Base-by-base conservation (phyloP, 1,284 basidiomycete genomes). In the Sporisorium iseilematis-ciliati region DNA sequence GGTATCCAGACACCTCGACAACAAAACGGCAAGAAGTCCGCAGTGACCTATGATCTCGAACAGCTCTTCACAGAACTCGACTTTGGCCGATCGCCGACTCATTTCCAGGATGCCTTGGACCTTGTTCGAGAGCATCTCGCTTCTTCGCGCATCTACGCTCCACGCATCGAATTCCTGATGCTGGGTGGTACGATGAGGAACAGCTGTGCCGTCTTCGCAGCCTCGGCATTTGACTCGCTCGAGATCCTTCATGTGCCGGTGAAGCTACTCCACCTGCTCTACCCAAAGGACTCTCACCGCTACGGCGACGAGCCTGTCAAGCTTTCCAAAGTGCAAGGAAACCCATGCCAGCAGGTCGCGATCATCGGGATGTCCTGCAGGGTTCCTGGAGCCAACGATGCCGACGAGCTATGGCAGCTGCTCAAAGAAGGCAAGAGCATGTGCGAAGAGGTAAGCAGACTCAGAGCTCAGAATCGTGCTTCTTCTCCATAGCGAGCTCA, bases 341-440 rank as follows among this genome's bases (percentile, higher is more conserved):
- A 57, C 38, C 71, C 73, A 14, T 69, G 65, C 26, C 62, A 73
- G 33, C 65, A 75, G 49, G 41, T 78, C 4, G 77, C 77, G 20
- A 65, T 78, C 45, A 52, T 78, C n/a, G 77, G 77, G 14, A 70
- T 78, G 73, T 67, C 65, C 25, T 78, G 77, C 52, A 63, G 66
- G 10, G 60, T 76, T 7, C 77, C 77, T 4, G 77, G 77, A 8
- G 77, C 74, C n/a, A 45, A 73, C 14, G 68, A 68, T 45, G 56
- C 70, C 1, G 73, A 78, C 4, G 69, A 69, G 42, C 61, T 76
- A 6, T 78, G 77, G 77, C 31, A 56, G 49, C 58, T 71, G 26
- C 66, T 78, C 4, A 49, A 71, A 42, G 57, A 65, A 14, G 77
- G 77, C 51, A 61, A 58, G 29, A 59, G 67, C 49, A 72, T 62